Percentiles rank a stretch among this genome's conserved stretches.
These are phyloP conservation scores for Funneliformis geosporum DNA, from an alignment of 192 early-diverging fungal genomes.

Conservation along the genomic window DNA sequence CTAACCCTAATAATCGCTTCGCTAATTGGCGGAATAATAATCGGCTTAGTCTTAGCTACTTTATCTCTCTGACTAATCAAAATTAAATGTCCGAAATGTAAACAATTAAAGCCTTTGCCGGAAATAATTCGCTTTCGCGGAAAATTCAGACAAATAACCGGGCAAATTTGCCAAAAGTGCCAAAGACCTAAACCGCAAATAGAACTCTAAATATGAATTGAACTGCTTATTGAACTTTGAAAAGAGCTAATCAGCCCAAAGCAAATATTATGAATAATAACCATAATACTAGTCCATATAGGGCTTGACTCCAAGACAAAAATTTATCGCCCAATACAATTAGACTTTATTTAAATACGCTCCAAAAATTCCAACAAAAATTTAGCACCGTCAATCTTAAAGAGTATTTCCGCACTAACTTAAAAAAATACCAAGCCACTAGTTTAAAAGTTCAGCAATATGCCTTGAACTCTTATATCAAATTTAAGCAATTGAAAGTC, in stretches of 20 bases:
- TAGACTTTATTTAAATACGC: neutral
- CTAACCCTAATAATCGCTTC: neutral
- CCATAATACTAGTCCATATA: slow-evolving; percentile 3
- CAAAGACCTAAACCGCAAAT: slow-evolving; percentile 1
- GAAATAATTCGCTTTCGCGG: neutral
- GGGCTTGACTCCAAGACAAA: neutral
- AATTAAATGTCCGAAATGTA: slow-evolving; percentile 13
- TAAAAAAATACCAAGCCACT: slow-evolving; percentile 5
- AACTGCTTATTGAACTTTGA: neutral
- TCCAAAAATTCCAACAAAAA: neutral
- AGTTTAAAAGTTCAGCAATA: slow-evolving; percentile 4
- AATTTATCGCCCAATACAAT: slow-evolving; percentile 1
- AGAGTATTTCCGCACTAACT: slow-evolving; percentile 10
- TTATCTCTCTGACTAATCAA: neutral
- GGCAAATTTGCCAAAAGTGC: slow-evolving; percentile 4
- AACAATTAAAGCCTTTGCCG: neutral
- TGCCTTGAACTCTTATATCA: neutral
- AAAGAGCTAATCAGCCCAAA: slow-evolving; percentile 9
- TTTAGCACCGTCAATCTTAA: neutral
- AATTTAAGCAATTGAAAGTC: slow-evolving; percentile 11
- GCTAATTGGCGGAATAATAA: neutral
- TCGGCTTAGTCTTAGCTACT: neutral
- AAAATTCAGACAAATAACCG: slow-evolving; percentile 8
- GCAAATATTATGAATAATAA: neutral
- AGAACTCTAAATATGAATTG: neutral